Evolutionary conservation across 306 rosid genomes (phyloP), one percentile per base, ranked within the genome.

Genomic region (Corylus avellana): DNA sequence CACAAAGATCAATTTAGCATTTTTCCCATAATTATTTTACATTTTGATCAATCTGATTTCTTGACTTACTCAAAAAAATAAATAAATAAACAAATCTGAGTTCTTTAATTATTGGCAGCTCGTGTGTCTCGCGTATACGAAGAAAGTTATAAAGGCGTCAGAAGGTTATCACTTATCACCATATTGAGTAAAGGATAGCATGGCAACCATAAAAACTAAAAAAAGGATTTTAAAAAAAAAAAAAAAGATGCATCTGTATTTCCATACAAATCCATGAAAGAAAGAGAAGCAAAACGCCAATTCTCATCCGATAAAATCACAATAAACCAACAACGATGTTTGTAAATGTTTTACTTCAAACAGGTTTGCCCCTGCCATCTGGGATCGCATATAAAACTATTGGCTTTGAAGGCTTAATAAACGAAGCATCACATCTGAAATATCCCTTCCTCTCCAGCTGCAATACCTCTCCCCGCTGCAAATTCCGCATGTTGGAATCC

Each of bases 371-470:
- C 81, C 97, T 88, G 80, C 98, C 98, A 73, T 95, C 98, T 5
- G 98, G 98, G 63, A 88, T 85, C 11, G 87, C 84, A 29, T 66
- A 78, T 11, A 88, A 85, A 56, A 88, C 87, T 0, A 85, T 56
- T 3, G 89, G 89, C 62, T 82, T 86, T 49, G 86, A 79, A 7
- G 84, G 78, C 78, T 80, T 79, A 8, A 90, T 2, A 75, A 84
- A 90, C 54, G 97, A 96, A 66, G 75, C 93, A 82, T 93, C 99
- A 64, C 99, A 91, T 85, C 89, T 88, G 89, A 91, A 93, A 73
- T 93, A 95, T 17, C 99, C 98, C 77, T 93, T 93, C 81, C 99
- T 87, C 90, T 95, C 99, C 74, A 93, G 90, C 87, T 93, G 99
- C 92, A 95, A 81, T 61, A 90, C 1, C 7, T 95, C 98, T 25